These are phyloP conservation scores for Avena eriantha DNA, from an alignment of 176 grass and related monocot species.

Conservation along the genomic window DNA sequence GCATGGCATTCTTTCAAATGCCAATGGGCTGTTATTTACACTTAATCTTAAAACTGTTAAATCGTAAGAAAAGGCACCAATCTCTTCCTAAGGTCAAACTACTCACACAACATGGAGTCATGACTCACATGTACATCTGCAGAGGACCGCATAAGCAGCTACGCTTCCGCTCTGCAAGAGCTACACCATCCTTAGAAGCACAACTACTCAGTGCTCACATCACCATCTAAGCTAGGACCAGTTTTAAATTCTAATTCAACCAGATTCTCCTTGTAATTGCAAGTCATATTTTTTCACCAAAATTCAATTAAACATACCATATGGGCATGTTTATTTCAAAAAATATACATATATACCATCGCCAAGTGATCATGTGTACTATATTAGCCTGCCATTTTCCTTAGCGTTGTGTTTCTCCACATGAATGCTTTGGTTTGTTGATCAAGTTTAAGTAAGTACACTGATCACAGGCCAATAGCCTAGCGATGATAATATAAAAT, in stretches of 20 bases:
- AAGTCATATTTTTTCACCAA: not conserved
- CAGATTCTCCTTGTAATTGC: not conserved
- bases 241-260: not conserved
- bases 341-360: not conserved
- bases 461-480: not conserved
- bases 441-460: not conserved
- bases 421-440: not conserved
- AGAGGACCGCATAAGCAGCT: not conserved
- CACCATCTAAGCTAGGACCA: not conserved
- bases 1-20: not conserved
- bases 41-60: not conserved
- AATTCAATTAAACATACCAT: not conserved
- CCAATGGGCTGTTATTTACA: not conserved
- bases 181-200: slow-evolving; percentile 10
- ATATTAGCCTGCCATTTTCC: not conserved
- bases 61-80: not conserved
- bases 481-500: not conserved
- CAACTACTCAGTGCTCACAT: not conserved
- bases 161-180: not conserved
- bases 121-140: not conserved
- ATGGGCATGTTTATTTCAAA: not conserved
- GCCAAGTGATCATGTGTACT: not conserved
- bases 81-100: not conserved
- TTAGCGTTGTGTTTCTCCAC: not conserved
- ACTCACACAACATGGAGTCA: not conserved